Percentiles rank a stretch among this genome's conserved stretches.
These are phyloP conservation scores for Colletotrichum lupini DNA, from an alignment of 2,329 filamentous ascomycete genomes.

Conservation along the genomic window DNA sequence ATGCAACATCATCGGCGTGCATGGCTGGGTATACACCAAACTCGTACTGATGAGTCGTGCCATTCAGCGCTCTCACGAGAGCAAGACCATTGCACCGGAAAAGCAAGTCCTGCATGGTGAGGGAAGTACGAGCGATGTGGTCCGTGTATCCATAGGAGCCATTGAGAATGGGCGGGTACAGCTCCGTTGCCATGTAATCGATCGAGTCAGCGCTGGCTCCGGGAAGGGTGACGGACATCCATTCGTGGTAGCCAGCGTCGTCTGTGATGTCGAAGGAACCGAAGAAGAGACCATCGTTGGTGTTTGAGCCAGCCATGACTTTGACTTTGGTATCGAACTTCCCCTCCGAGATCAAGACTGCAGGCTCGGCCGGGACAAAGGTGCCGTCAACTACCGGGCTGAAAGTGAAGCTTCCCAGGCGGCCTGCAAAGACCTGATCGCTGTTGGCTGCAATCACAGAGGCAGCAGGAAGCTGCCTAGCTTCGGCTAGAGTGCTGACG, in stretches of 20 bases:
- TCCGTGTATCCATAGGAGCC: too few species aligned
- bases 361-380: conserved; percentile 26
- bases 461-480: neutral
- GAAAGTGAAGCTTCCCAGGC: neutral
- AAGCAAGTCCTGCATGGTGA: too few species aligned
- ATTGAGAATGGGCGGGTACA: too few species aligned
- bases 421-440: neutral
- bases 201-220: too few species aligned
- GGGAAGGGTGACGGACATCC: too few species aligned
- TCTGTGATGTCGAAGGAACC: conserved; percentile 56
- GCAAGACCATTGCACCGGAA: too few species aligned
- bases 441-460: neutral
- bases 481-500: neutral
- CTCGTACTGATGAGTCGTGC: too few species aligned
- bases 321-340: conserved; percentile 8
- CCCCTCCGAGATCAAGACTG: conserved; percentile 19
- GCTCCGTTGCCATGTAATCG: too few species aligned
- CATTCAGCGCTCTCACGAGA: too few species aligned
- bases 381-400: conserved; percentile 11
- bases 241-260: conserved; percentile 32
- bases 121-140: too few species aligned
- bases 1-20: too few species aligned
- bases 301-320: conserved; percentile 49
- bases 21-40: too few species aligned
- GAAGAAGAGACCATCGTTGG: conserved; percentile 60